Evolutionary conservation across 2,329 filamentous ascomycete genomes (phyloP).

Genomic region (Calonectria pseudoreteaudii): DNA sequence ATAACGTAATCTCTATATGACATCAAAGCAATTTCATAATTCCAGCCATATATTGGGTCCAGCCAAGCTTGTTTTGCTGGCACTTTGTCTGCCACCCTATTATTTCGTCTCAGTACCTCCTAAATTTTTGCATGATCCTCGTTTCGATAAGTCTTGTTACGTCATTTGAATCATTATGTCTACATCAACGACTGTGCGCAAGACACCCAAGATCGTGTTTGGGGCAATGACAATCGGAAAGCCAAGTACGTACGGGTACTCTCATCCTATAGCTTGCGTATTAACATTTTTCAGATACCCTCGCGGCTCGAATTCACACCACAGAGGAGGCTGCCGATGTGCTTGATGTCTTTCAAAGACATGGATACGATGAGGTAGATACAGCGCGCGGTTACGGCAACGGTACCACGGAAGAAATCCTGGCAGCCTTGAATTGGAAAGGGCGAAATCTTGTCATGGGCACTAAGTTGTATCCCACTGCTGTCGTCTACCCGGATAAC

Average conservation of each 20-base stretch:
- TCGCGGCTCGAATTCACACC: not conserved
- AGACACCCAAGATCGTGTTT: not conserved
- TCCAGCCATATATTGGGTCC: not conserved
- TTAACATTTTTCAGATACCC: not conserved
- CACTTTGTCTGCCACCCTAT: not conserved
- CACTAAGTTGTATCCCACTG: conserved; percentile 63
- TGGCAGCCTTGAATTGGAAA: conserved; percentile 73
- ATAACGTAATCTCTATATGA: not conserved
- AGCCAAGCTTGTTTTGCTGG: not conserved
- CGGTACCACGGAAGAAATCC: conserved; percentile 74
- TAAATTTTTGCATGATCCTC: not conserved
- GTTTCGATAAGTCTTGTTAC: not conserved
- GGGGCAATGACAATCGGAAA: not conserved
- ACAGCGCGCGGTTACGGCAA: conserved; percentile 76
- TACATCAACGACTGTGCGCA: not conserved
- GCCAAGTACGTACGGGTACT: not conserved
- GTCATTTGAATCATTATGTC: not conserved
- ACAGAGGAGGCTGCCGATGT: not conserved
- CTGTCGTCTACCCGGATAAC: not conserved
- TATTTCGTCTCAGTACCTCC: not conserved
- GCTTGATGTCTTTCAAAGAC: not conserved
- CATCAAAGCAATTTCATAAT: not conserved
- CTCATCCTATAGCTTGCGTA: not conserved
- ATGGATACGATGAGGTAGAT: conserved; percentile 74
- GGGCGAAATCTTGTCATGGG: conserved; percentile 75